A percentile compares a stretch with the other conserved stretches of the same genome.
These are phyloP conservation scores for Leccinellum luteum DNA, from an alignment of 768 basidiomycete species.

Conservation along the genomic window DNA sequence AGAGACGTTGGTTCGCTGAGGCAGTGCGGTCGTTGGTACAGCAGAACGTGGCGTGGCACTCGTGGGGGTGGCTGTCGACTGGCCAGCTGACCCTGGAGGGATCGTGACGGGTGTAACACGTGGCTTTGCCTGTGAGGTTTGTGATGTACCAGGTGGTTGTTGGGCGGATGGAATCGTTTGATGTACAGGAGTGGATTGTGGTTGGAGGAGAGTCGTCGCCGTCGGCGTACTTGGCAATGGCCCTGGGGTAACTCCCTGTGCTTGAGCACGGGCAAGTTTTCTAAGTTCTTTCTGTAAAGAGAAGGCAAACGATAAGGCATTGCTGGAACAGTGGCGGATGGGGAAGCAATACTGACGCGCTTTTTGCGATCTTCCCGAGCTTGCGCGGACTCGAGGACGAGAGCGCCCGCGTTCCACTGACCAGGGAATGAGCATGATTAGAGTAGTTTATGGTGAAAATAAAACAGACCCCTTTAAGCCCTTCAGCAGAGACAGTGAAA, in stretches of 20 bases:
- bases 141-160: constrained; percentile 21
- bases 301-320: constrained; percentile 10
- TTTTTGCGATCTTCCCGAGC: constrained; percentile 76
- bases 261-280: constrained; percentile 58
- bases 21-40: constrained; percentile 23
- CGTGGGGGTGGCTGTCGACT: constrained; percentile 33
- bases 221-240: constrained; percentile 22
- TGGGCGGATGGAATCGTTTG: constrained; percentile 19
- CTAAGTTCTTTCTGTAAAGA: constrained; percentile 64
- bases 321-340: constrained; percentile 3
- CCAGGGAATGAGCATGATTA: constrained; percentile 9
- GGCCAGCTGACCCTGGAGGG: constrained; percentile 25
- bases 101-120: constrained; percentile 33
- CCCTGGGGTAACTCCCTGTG: constrained; percentile 27
- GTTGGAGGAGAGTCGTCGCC: constrained; percentile 32
- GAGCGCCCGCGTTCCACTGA: constrained; percentile 65
- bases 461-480: constrained; percentile 64
- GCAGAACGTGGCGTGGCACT: constrained; percentile 31
- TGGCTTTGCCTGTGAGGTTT: constrained; percentile 22
- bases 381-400: constrained; percentile 68
- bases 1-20: constrained; percentile 19
- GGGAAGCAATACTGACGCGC: constrained; percentile 48
- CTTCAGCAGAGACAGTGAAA: constrained; percentile 69
- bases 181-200: constrained; percentile 29
- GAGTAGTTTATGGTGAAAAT: constrained; percentile 13